phyloP scores from a whole-genome alignment of 2,329 filamentous ascomycete species.

The Trichophyton verrucosum region DNA sequence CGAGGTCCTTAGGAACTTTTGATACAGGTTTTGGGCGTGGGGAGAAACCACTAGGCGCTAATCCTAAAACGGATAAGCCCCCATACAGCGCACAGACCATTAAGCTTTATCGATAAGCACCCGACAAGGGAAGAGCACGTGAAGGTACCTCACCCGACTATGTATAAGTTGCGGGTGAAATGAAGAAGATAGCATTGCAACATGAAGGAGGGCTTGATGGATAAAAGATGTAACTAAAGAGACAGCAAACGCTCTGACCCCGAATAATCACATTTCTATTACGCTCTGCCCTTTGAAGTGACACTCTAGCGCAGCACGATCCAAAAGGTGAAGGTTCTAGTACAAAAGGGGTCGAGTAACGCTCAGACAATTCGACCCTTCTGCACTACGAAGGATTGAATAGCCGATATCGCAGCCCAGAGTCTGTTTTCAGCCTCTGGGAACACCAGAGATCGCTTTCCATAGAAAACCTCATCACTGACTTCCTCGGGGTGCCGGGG shows the following conservation, averaged over 20 bases:
- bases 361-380: constrained; percentile 56
- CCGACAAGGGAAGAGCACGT: neutral
- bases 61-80: neutral
- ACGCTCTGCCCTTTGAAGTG: too few relatives aligned
- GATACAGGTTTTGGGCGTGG: neutral
- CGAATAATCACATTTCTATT: too few relatives aligned
- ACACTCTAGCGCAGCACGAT: too few relatives aligned
- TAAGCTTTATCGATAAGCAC: neutral
- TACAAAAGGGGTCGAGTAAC: neutral
- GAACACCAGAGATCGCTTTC: constrained; percentile 74
- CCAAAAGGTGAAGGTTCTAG: neutral
- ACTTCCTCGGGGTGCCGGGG: constrained; percentile 90
- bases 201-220: neutral
- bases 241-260: too few relatives aligned
- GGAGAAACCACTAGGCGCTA: neutral
- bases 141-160: neutral
- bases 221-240: neutral
- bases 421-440: constrained; percentile 87
- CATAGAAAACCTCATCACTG: constrained; percentile 87
- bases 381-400: constrained; percentile 90
- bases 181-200: neutral
- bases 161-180: neutral
- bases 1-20: neutral
- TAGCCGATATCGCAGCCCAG: constrained; percentile 75
- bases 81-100: neutral